Evolutionary conservation across 345 rosid genomes (phyloP).

Genomic region (Ceriops decandra): DNA sequence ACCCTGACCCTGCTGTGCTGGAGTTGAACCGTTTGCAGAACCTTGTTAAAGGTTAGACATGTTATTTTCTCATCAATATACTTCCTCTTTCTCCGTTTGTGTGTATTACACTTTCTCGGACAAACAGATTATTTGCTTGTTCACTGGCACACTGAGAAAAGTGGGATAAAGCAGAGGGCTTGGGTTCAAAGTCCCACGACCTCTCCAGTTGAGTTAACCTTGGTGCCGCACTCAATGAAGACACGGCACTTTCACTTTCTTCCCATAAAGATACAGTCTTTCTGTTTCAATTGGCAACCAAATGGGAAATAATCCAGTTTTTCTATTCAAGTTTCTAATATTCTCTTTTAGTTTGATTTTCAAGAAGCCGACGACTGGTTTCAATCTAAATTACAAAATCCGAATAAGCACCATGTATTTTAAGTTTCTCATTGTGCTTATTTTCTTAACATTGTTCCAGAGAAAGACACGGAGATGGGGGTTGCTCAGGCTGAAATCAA

Average conservation of each 20-base stretch:
- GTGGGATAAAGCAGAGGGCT: too few relatives aligned
- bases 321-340: not conserved
- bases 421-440: not conserved
- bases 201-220: too few relatives aligned
- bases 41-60: constrained; percentile 55
- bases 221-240: too few relatives aligned
- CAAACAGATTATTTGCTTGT: too few relatives aligned
- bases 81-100: not conserved
- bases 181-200: too few relatives aligned
- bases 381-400: not conserved
- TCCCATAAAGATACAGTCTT: too few relatives aligned
- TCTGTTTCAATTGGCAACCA: too few relatives aligned
- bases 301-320: too few relatives aligned
- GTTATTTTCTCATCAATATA: not conserved
- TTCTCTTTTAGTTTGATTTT: too few relatives aligned
- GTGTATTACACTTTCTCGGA: too few relatives aligned
- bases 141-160: too few relatives aligned
- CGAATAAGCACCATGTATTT: not conserved
- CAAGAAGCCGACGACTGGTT: not conserved
- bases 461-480: constrained; percentile 51
- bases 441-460: constrained; percentile 31
- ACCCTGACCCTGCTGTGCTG: constrained; percentile 59
- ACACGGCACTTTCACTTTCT: too few relatives aligned
- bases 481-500: constrained; percentile 58
- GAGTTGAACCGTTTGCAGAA: constrained; percentile 65